phyloP scores from a whole-genome alignment of 2,329 filamentous ascomycete genomes.

The Neoarthrinium moseri region DNA sequence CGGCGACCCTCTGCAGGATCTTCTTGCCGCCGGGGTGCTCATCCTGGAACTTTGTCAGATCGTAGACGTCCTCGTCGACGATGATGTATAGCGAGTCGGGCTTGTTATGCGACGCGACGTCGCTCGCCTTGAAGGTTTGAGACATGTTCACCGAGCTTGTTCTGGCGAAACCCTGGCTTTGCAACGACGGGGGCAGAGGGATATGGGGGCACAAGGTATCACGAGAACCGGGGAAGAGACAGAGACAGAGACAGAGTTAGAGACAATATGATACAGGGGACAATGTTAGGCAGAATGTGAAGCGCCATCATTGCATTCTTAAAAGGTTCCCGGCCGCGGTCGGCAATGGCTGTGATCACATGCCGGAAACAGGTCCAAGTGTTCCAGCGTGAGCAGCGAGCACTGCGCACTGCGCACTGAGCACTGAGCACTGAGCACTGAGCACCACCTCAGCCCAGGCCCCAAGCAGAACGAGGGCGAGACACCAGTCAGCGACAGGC shows the following conservation, averaged over 20 bases:
- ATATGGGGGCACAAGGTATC: too few species aligned
- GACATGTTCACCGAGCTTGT: conserved; percentile 63
- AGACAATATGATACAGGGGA: not conserved
- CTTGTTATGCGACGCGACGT: conserved; percentile 92
- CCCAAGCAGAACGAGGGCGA: too few species aligned
- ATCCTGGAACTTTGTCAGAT: conserved; percentile 84
- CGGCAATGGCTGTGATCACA: conserved; percentile 7
- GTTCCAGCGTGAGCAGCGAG: too few species aligned
- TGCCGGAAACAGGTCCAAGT: conserved; percentile 4
- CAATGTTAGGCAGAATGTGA: not conserved
- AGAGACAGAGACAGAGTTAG: not conserved
- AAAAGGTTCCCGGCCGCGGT: not conserved
- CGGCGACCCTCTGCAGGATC: conserved; percentile 61
- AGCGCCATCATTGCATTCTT: conserved; percentile 7
- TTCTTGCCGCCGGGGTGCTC: conserved; percentile 76
- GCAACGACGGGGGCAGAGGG: too few species aligned
- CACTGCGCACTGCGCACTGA: too few species aligned
- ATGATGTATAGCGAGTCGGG: conserved; percentile 82
- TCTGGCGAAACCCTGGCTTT: too few species aligned
- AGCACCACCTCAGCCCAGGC: too few species aligned
- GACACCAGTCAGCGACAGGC: conserved; percentile 4
- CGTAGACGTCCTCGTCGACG: conserved; percentile 93
- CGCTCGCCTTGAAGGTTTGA: conserved; percentile 77
- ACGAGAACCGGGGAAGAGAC: too few species aligned
- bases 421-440: too few species aligned